Evolutionary conservation across 495 filamentous ascomycete genomes (phyloP).

Genomic region (Hypoxylon rickii): DNA sequence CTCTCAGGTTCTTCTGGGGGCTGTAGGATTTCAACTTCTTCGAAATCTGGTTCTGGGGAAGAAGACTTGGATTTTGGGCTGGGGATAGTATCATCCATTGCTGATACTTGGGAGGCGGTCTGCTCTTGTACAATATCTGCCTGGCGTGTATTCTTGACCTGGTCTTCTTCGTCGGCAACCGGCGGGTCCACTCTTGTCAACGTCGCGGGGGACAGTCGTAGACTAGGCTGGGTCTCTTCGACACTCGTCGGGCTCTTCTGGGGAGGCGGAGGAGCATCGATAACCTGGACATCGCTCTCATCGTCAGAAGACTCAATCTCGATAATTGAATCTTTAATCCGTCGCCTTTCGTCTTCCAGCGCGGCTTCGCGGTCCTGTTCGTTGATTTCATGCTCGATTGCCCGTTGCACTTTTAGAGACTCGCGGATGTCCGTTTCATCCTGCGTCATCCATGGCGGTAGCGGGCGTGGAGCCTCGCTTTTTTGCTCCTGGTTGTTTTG

Average conservation of each 20-base stretch:
- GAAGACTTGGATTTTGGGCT: slow-evolving; percentile 10
- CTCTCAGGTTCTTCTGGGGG: slow-evolving; percentile 23
- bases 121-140: slow-evolving; percentile 46
- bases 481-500: slow-evolving; percentile 38
- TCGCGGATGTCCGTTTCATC: slow-evolving; percentile 58
- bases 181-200: slow-evolving; percentile 23
- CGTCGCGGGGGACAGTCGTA: slow-evolving; percentile 30
- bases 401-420: slow-evolving; percentile 51
- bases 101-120: slow-evolving; percentile 40
- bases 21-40: slow-evolving; percentile 35
- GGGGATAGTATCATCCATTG: slow-evolving; percentile 3
- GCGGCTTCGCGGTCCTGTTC: slow-evolving; percentile 58
- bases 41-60: slow-evolving; percentile 41
- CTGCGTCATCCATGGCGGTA: slow-evolving; percentile 85
- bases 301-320: slow-evolving; percentile 53
- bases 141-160: slow-evolving; percentile 27
- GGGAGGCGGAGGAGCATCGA: slow-evolving; percentile 48
- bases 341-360: slow-evolving; percentile 49
- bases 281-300: slow-evolving; percentile 60
- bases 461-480: slow-evolving; percentile 48
- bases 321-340: slow-evolving; percentile 41
- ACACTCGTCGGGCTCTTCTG: slow-evolving; percentile 9
- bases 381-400: slow-evolving; percentile 50
- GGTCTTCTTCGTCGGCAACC: slow-evolving; percentile 10
- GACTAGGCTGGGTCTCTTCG: slow-evolving; percentile 7